These are phyloP conservation scores for Mycena crocata DNA, from an alignment of 768 basidiomycete species.

Conservation along the genomic window DNA sequence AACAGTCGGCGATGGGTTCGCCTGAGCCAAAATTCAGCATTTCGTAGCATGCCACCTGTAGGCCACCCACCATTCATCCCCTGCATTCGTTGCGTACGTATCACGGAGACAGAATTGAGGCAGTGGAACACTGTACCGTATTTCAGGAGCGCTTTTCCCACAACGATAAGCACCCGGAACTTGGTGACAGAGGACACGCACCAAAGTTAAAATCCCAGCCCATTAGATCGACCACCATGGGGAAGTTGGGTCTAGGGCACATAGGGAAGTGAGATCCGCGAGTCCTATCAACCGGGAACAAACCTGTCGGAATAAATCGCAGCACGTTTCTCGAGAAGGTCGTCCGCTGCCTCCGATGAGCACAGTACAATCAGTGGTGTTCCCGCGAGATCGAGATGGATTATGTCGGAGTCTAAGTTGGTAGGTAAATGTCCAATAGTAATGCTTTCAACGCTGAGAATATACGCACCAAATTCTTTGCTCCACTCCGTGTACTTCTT, in stretches of 20 bases:
- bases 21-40: conserved; percentile 1
- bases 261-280: not conserved
- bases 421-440: no score
- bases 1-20: conserved; percentile 15
- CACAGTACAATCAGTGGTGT: no score
- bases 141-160: conserved; percentile 5
- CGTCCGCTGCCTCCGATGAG: no score
- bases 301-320: conserved; percentile 53
- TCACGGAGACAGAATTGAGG: not conserved
- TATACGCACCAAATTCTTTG: no score
- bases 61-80: conserved; percentile 1
- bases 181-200: not conserved
- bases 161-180: not conserved
- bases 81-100: not conserved
- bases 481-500: no score
- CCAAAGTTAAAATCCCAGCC: conserved; percentile 22
- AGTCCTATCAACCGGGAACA: not conserved
- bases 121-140: not conserved
- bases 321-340: conserved; percentile 48
- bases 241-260: not conserved
- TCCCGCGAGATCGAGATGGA: no score
- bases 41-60: not conserved
- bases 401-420: no score
- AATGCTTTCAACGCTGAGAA: no score
- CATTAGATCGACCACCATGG: conserved; percentile 28